Evolutionary conservation across 352 stramenopile genomes (phyloP).

Genomic region (Globisporangium cederbergense): DNA sequence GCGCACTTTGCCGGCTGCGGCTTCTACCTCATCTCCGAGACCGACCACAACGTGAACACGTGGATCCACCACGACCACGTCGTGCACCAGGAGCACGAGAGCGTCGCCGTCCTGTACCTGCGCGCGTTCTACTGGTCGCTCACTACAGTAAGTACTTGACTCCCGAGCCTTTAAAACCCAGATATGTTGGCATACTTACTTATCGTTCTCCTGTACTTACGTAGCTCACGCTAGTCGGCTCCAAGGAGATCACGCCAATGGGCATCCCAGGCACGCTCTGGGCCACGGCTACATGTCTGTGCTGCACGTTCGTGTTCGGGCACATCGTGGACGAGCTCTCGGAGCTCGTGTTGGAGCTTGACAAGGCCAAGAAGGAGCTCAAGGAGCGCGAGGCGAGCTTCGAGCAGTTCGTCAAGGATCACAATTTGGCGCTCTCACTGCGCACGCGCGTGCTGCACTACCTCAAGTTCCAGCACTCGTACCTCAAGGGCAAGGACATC

Average conservation of each 20-base stretch:
- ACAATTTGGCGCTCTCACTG: conserved; percentile 52
- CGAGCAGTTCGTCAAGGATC: conserved; percentile 65
- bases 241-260: conserved; percentile 62
- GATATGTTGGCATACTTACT: not conserved
- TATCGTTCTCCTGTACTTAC: not conserved
- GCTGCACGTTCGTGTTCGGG: conserved; percentile 73
- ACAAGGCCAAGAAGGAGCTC: conserved; percentile 70
- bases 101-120: conserved; percentile 49
- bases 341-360: conserved; percentile 72
- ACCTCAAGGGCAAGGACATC: conserved; percentile 67
- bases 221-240: conserved; percentile 65
- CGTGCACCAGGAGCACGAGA: conserved; percentile 59
- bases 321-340: conserved; percentile 78
- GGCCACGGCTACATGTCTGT: conserved; percentile 59
- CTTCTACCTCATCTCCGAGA: conserved; percentile 71
- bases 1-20: conserved; percentile 62
- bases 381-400: conserved; percentile 65
- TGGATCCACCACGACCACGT: conserved; percentile 78
- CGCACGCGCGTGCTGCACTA: conserved; percentile 62
- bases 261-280: conserved; percentile 61
- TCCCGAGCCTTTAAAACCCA: not conserved
- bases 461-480: conserved; percentile 65
- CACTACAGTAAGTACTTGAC: conserved; percentile 38
- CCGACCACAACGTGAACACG: conserved; percentile 50
- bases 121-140: conserved; percentile 77